A percentile compares a stretch with the other conserved stretches of the same genome.
phyloP scores from a whole-genome alignment of 805 yeast species.

The Kregervanrija delftensis region DNA sequence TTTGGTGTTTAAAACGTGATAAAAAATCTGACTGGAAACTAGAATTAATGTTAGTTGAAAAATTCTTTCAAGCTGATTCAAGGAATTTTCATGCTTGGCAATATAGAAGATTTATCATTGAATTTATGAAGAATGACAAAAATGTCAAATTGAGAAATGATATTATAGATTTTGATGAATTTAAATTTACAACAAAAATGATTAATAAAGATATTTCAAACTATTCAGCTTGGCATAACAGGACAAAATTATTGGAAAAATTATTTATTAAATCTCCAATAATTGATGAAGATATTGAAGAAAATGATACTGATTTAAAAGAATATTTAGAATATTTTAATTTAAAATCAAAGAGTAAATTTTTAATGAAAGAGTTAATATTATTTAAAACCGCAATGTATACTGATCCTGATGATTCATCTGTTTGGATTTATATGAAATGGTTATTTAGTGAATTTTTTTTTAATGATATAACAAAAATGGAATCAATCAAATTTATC shows the following conservation, averaged over 20 bases:
- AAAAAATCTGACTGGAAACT: conserved; percentile 50
- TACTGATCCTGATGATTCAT: conserved; percentile 91
- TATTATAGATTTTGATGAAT: conserved; percentile 42
- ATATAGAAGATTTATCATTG: conserved; percentile 70
- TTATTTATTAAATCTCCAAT: conserved; percentile 30
- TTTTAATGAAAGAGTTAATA: conserved; percentile 51
- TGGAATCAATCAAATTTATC: conserved; percentile 33
- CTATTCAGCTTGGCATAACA: conserved; percentile 93
- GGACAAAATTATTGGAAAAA: conserved; percentile 60
- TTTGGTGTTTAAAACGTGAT: conserved; percentile 65
- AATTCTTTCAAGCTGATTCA: conserved; percentile 62
- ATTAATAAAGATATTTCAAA: conserved; percentile 83
- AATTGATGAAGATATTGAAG: conserved; percentile 6
- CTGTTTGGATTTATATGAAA: conserved; percentile 82
- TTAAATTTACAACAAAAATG: conserved; percentile 68
- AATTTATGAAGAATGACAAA: conserved; percentile 18
- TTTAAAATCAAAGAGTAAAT: conserved; percentile 16
- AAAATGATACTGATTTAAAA: conserved; percentile 4
- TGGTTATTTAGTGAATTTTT: conserved; percentile 60
- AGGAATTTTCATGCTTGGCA: conserved; percentile 97
- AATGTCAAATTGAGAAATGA: conserved; percentile 4
- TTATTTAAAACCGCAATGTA: conserved; percentile 77
- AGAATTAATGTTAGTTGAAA: conserved; percentile 66
- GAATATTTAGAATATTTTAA: conserved; percentile 14
- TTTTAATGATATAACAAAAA: conserved; percentile 27